Evolutionary conservation across 257 asterid genomes (phyloP).

Genomic region (Lavandula angustifolia): DNA sequence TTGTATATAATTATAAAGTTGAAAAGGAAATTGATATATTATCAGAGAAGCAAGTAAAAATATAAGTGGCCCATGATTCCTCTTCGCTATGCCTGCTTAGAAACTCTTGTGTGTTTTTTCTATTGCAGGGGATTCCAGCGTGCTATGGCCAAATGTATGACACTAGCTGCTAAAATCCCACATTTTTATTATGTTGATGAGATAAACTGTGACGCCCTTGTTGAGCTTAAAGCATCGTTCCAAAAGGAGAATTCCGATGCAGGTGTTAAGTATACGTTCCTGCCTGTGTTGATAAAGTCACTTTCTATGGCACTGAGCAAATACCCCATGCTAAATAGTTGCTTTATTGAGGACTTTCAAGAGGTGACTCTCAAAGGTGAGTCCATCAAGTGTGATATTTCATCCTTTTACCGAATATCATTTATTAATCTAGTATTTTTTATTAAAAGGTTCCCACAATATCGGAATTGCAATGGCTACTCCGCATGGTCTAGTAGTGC

Average conservation of each 20-base stretch:
- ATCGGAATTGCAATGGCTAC: constrained; percentile 98
- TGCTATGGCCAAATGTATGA: constrained; percentile 92
- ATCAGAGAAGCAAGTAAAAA: not conserved
- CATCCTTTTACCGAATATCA: no score
- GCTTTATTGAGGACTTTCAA: constrained; percentile 69
- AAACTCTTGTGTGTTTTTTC: constrained; percentile 4
- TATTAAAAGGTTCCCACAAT: constrained; percentile 72
- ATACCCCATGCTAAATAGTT: constrained; percentile 81
- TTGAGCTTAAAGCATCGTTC: constrained; percentile 73
- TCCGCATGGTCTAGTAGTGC: constrained; percentile 91
- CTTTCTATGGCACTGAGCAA: constrained; percentile 77
- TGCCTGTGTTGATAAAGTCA: constrained; percentile 75
- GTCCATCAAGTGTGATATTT: not conserved
- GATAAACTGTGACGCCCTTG: constrained; percentile 73
- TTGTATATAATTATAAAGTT: not conserved
- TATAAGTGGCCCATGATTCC: not conserved
- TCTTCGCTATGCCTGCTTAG: constrained; percentile 17
- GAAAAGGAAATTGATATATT: not conserved
- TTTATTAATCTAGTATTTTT: constrained; percentile 12
- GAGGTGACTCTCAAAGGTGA: constrained; percentile 88
- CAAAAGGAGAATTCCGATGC: constrained; percentile 72
- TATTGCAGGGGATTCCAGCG: constrained; percentile 90
- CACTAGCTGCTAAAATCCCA: constrained; percentile 86
- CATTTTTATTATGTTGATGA: constrained; percentile 95
- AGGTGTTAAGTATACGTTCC: constrained; percentile 75